phyloP scores from a whole-genome alignment of 345 rosid genomes.

The Eucalyptus pauciflora region DNA sequence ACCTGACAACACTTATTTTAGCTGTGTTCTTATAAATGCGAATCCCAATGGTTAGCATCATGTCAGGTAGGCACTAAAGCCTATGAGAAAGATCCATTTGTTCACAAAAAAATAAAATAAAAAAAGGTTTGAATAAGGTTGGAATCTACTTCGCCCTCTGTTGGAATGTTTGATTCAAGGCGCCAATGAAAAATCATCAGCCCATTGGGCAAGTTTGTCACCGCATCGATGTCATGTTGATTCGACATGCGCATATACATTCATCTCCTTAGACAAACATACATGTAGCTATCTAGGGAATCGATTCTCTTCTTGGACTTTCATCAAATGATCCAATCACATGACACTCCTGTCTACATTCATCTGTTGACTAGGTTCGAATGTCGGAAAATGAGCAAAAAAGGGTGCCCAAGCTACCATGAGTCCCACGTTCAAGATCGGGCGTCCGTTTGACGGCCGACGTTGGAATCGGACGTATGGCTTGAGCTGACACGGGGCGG shows the following conservation, averaged over 20 bases:
- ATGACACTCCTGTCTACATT: not conserved
- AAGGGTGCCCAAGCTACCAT: not conserved
- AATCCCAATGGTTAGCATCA: not conserved
- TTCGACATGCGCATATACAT: not conserved
- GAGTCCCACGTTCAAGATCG: not conserved
- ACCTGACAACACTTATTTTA: not conserved
- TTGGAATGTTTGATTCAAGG: not conserved
- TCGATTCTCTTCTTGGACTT: not conserved
- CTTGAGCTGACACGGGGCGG: not conserved
- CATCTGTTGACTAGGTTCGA: not conserved
- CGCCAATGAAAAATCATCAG: not conserved
- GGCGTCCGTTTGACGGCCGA: not conserved
- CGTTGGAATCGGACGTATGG: not conserved
- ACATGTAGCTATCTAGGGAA: not conserved
- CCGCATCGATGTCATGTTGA: not conserved
- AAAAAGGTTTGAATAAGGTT: not conserved
- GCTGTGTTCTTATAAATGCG: not conserved
- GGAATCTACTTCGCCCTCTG: not conserved
- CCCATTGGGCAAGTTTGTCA: not conserved
- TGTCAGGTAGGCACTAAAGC: not conserved
- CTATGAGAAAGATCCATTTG: not conserved
- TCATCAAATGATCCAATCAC: not conserved
- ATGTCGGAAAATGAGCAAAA: not conserved
- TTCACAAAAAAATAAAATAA: not conserved
- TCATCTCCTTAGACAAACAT: not conserved